Evolutionary conservation across 148 eudicot species (phyloP).

Genomic region (Drosera capensis): DNA sequence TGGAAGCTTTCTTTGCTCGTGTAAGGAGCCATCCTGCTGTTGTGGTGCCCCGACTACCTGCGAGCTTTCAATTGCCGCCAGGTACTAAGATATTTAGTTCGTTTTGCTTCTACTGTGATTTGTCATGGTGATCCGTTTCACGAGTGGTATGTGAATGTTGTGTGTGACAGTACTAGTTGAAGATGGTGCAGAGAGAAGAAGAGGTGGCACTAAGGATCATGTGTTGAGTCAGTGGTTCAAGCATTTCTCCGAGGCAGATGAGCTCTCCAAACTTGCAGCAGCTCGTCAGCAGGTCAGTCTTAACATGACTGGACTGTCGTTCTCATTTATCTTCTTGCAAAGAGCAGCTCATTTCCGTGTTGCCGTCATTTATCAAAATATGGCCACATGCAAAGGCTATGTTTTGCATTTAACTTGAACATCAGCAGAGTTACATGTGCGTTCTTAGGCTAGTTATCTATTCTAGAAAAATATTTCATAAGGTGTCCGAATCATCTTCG

Average conservation of each 20-base stretch:
- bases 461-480: no score
- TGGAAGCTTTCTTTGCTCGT: constrained; percentile 42
- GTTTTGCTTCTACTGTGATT: constrained; percentile 1
- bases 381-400: no score
- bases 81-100: constrained; percentile 15
- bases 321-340: background rate
- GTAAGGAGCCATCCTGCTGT: constrained; percentile 62
- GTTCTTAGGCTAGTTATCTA: no score
- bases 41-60: constrained; percentile 37
- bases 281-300: constrained; percentile 66
- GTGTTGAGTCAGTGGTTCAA: constrained; percentile 48
- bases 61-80: constrained; percentile 24
- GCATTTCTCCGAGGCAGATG: constrained; percentile 72
- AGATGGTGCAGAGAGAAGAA: constrained; percentile 19
- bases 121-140: constrained; percentile 1
- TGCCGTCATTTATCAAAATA: no score
- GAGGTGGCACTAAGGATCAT: constrained; percentile 43
- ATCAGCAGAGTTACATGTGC: no score
- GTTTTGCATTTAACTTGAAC: no score
- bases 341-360: background rate
- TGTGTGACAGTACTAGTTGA: constrained; percentile 17
- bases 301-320: background rate
- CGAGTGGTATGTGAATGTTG: background rate
- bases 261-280: constrained; percentile 64
- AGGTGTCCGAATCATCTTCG: no score